Evolutionary conservation across 257 asterid species (phyloP), one percentile per base, ranked within the genome.

Genomic region (Parsonsia alboflavescens): DNA sequence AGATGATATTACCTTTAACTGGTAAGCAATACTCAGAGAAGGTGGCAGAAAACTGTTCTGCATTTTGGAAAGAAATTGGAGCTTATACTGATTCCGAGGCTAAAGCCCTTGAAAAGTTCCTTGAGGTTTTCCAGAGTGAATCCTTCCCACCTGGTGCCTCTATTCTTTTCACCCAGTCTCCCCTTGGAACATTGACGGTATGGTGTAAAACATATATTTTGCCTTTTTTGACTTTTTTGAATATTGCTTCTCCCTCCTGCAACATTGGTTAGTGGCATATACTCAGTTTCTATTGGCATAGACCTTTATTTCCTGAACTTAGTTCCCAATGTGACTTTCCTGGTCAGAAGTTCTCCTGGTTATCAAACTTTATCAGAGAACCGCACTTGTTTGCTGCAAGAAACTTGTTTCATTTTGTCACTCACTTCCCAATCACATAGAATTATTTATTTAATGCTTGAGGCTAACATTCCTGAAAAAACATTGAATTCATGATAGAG

Each of bases 11-110:
- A 86, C 99, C 99, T 10, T 81, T 94, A 57, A 89, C 96, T 68
- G 98, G 99, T 36, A 78, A 86, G 75, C 97, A 92, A 28, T 94
- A 90, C 84, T 89, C 99, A 1, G 96, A 84, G 85, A 94, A 92
- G 80, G 99, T 94, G 19, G 85, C 87, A 0, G 97, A 94, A 64
- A 94, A 92, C 80, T 90, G 97, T 75, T 80, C 85, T 39, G 93
- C 96, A 3, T 71, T 81, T 78, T 89, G 92, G 99, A 88, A 94
- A 84, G 81, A 86, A 13, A 46, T 78, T 2, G 97, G 92, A 52
- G 82, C 79, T 62, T 89, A 77, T 85, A 83, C 79, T 0, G 92
- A 89, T 52, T 93, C 89, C 7, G 97, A 90, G 71, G 67, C 79
- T 5, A 69, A 86, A 71, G 99, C 99, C 10, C 80, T 88, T 62